A percentile compares a stretch with the other conserved stretches of the same genome.
Conservation (phyloP, 768 basidiomycete species). For the Boletus tomentosulus region DNA sequence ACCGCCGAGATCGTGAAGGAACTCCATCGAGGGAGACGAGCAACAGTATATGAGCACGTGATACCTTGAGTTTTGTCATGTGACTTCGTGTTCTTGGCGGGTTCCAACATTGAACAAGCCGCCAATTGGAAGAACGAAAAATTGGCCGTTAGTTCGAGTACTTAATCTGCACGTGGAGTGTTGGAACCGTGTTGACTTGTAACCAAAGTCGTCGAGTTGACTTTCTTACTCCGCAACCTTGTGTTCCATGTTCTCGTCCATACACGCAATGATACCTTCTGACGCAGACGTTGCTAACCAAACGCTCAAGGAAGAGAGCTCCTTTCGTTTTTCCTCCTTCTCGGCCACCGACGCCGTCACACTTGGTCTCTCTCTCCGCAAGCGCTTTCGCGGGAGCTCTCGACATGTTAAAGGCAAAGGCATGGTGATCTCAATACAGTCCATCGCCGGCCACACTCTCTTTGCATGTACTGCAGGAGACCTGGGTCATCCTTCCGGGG, state of each 20-base stretch:
- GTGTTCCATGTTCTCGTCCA: constrained; percentile 56
- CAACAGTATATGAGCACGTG: constrained; percentile 15
- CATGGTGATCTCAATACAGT: constrained; percentile 75
- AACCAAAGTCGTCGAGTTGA: neutral
- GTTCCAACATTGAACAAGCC: too few relatives aligned
- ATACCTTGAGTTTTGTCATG: constrained; percentile 25
- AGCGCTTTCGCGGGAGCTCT: constrained; percentile 72
- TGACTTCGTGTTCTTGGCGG: constrained; percentile 6
- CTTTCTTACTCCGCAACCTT: constrained; percentile 12
- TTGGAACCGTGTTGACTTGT: too few relatives aligned
- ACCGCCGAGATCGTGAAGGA: constrained; percentile 71
- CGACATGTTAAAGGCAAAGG: constrained; percentile 77
- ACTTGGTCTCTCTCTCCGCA: constrained; percentile 72
- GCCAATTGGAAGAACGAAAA: too few relatives aligned
- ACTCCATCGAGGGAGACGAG: constrained; percentile 54
- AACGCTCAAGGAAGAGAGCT: constrained; percentile 64
- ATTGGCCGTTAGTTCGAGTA: too few relatives aligned
- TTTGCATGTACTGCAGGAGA: constrained; percentile 86
- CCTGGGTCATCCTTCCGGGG: constrained; percentile 58
- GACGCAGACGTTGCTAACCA: constrained; percentile 73
- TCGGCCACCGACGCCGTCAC: constrained; percentile 77
- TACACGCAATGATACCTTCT: constrained; percentile 57
- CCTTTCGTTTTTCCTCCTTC: constrained; percentile 69
- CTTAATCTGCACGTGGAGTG: neutral
- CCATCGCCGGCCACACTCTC: constrained; percentile 71